phyloP scores from a whole-genome alignment of 2,329 filamentous ascomycete species.

The Fusarium multiceps region DNA sequence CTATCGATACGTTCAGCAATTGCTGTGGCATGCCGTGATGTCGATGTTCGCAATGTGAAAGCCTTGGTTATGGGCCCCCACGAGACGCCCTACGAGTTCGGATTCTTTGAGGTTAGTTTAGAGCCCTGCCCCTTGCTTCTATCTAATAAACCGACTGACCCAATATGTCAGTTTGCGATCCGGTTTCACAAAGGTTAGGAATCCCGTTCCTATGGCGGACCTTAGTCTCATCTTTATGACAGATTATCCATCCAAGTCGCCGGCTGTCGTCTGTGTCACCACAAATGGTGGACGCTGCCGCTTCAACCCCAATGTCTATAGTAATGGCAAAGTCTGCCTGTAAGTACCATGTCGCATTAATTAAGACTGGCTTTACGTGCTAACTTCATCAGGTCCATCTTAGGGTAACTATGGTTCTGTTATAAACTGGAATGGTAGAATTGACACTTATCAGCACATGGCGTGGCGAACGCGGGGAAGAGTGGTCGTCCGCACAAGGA shows the following conservation, averaged over 20 bases:
- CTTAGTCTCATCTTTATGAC: slow-evolving; percentile 23
- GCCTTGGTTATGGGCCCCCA: slow-evolving; percentile 92
- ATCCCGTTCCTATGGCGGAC: slow-evolving; percentile 10
- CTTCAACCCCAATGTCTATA: slow-evolving; percentile 98
- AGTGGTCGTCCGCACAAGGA: slow-evolving; percentile 97
- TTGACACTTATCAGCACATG: slow-evolving; percentile 77
- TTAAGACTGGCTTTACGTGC: not conserved
- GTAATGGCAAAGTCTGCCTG: slow-evolving; percentile 91
- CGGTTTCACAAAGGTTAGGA: slow-evolving; percentile 77
- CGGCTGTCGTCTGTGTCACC: slow-evolving; percentile 74
- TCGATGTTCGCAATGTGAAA: slow-evolving; percentile 87
- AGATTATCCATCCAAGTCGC: slow-evolving; percentile 85
- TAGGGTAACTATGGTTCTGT: slow-evolving; percentile 69
- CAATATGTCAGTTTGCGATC: slow-evolving; percentile 71
- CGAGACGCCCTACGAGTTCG: slow-evolving; percentile 95
- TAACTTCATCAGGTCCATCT: slow-evolving; percentile 75
- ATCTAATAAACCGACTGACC: not conserved
- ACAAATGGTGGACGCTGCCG: slow-evolving; percentile 90
- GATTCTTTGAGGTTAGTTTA: slow-evolving; percentile 86
- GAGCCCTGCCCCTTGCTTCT: not conserved
- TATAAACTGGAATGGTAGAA: not conserved
- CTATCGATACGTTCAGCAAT: slow-evolving; percentile 66
- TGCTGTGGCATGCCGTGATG: slow-evolving; percentile 86
- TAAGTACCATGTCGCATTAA: slow-evolving; percentile 60
- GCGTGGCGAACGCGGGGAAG: slow-evolving; percentile 88